Evolutionary conservation across 257 asterid species (phyloP), one percentile per base, ranked within the genome.

Genomic region (Rehmannia glutinosa): DNA sequence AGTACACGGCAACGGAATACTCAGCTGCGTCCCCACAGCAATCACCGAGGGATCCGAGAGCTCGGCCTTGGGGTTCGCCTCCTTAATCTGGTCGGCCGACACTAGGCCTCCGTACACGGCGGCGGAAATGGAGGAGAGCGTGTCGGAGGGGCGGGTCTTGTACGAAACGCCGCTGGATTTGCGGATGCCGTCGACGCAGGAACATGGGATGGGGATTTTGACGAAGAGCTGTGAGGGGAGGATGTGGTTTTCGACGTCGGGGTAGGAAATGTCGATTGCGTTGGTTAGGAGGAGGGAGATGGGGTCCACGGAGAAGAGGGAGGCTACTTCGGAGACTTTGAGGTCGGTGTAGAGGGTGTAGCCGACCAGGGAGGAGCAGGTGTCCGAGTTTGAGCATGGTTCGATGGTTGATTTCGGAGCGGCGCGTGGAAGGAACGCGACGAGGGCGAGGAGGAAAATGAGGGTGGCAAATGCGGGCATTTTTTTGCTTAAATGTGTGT

Each of bases 311-410:
- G 80, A 69, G 79, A 93, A 93, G 78, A 93, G 97, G 45, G 97
- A 43, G 0, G 99, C 93, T 3, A 93, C 90, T 61, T 93, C 96
- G 9, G 99, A 86, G 55, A 90, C 99, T 47, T 93, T 90, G 56
- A 93, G 95, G 86, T 88, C 95, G 21, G 99, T 93, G 87, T 90
- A 90, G 68, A 90, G 96, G 9, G 97, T 85, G 88, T 93, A 93
- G 38, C 86, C 92, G 32, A 90, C 87, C 6, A 88, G 79, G 57
- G 99, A 72, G 27, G 94, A 80, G 81, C 97, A 93, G 52, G 87
- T 61, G 78, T 73, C 90, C 61, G 92, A 56, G 87, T 79, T 81
- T 8, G 97, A 85, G 82, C 99, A 93, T 4, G 99, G 97, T 54
- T 93, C 99, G 20, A 93, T 93, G 25, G 99, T 93, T 17, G 97